Percentiles rank a stretch among this genome's conserved stretches.
phyloP scores from a whole-genome alignment of 2,329 filamentous ascomycete species.

The Alternaria atra region DNA sequence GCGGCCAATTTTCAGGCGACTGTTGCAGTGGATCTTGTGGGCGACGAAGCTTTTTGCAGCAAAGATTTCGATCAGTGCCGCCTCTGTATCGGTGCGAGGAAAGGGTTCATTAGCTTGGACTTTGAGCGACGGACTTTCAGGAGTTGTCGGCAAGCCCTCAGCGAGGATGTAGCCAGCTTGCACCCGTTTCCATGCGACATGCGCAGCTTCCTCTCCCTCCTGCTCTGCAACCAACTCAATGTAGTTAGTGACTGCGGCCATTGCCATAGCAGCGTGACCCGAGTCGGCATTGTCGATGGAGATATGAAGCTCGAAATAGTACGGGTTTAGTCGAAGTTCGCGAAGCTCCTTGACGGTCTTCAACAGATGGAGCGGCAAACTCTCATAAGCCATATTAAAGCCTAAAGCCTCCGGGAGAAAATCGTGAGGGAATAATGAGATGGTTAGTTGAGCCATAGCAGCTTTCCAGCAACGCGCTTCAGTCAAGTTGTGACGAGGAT shows the following conservation, averaged over 20 bases:
- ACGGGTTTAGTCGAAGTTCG: constrained; percentile 55
- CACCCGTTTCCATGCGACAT: constrained; percentile 53
- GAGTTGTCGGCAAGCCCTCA: constrained; percentile 35
- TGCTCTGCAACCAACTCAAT: constrained; percentile 41
- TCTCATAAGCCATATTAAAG: constrained; percentile 62
- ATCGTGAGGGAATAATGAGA: constrained; percentile 60
- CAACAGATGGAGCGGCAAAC: constrained; percentile 53
- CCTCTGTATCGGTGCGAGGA: constrained; percentile 22
- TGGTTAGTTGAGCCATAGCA: constrained; percentile 56
- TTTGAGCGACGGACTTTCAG: constrained; percentile 29
- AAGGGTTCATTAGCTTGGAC: constrained; percentile 9
- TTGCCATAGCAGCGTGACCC: constrained; percentile 61
- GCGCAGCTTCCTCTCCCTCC: constrained; percentile 41
- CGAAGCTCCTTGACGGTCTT: constrained; percentile 55
- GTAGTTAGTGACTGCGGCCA: constrained; percentile 50
- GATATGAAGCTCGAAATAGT: constrained; percentile 62
- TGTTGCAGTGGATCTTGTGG: constrained; percentile 54
- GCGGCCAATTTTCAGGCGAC: constrained; percentile 52
- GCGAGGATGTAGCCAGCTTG: constrained; percentile 56
- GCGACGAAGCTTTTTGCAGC: constrained; percentile 51
- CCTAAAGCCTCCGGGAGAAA: constrained; percentile 62
- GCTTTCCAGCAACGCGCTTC: constrained; percentile 54
- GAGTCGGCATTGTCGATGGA: constrained; percentile 61
- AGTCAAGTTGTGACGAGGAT: constrained; percentile 33
- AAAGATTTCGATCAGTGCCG: constrained; percentile 43